Evolutionary conservation across 805 yeast genomes (phyloP).

Genomic region (Yamadazyma sp.): DNA sequence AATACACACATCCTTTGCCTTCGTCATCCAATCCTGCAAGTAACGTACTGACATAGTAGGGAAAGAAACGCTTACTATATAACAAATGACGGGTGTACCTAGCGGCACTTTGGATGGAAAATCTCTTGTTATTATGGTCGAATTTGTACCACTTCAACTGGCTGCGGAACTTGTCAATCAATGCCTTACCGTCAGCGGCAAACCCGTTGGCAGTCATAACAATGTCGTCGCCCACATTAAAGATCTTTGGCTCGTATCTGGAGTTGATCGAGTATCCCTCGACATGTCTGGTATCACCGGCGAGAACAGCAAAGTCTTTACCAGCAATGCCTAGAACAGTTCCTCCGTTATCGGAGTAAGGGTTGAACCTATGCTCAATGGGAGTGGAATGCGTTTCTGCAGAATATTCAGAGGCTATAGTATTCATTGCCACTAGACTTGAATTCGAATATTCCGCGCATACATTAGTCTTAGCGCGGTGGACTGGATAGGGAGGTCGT

Average conservation of each 20-base stretch:
- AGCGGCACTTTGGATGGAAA: constrained; percentile 75
- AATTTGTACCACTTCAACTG: constrained; percentile 91
- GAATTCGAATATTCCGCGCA: no score
- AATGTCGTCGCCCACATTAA: constrained; percentile 83
- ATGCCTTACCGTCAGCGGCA: constrained; percentile 90
- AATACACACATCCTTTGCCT: constrained; percentile 92
- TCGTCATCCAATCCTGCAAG: constrained; percentile 89
- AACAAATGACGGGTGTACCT: constrained; percentile 85
- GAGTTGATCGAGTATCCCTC: constrained; percentile 92
- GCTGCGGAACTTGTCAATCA: constrained; percentile 69
- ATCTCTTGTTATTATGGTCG: constrained; percentile 67
- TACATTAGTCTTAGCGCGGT: no score
- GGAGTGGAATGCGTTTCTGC: constrained; percentile 56
- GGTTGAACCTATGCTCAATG: constrained; percentile 89
- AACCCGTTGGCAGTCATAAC: constrained; percentile 93
- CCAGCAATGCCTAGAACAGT: constrained; percentile 98
- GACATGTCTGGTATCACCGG: constrained; percentile 98
- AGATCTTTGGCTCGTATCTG: constrained; percentile 87
- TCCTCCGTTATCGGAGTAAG: constrained; percentile 95
- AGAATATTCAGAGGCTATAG: constrained; percentile 65
- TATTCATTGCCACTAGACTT: constrained; percentile 23
- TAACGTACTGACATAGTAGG: constrained; percentile 93
- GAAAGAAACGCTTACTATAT: constrained; percentile 93
- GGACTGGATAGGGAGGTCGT: no score
- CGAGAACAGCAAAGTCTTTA: constrained; percentile 92